These are phyloP conservation scores for Pholiota adiposa DNA, from an alignment of 1,284 basidiomycete species.

Conservation along the genomic window DNA sequence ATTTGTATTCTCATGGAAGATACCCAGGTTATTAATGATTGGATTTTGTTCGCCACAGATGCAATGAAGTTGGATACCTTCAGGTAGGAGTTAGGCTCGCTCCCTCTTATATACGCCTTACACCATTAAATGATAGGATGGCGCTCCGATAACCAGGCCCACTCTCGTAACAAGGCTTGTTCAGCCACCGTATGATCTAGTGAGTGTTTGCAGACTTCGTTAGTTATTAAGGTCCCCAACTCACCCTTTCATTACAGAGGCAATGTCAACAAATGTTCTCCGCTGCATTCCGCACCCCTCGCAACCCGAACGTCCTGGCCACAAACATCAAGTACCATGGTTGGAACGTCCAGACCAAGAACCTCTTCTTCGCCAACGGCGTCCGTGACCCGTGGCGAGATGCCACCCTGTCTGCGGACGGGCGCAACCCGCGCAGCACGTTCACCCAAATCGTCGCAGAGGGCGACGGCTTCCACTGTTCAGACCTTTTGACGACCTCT, in stretches of 20 bases:
- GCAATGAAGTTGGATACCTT: slow-evolving; percentile 70
- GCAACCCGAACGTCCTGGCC: slow-evolving; percentile 40
- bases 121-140: slow-evolving; percentile 35
- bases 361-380: slow-evolving; percentile 73
- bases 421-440: slow-evolving; percentile 52
- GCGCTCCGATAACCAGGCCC: slow-evolving; percentile 55
- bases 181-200: slow-evolving; percentile 62
- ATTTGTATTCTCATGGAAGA: not conserved
- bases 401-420: slow-evolving; percentile 65
- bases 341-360: slow-evolving; percentile 60
- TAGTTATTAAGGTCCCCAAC: not conserved
- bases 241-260: slow-evolving; percentile 40
- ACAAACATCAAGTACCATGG: slow-evolving; percentile 61
- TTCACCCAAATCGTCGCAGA: slow-evolving; percentile 56
- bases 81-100: slow-evolving; percentile 44
- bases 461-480: slow-evolving; percentile 69
- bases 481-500: slow-evolving; percentile 53
- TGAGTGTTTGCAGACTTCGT: slow-evolving; percentile 28
- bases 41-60: slow-evolving; percentile 40
- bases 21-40: not conserved
- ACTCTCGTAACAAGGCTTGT: slow-evolving; percentile 39
- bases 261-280: slow-evolving; percentile 60
- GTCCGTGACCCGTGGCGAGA: slow-evolving; percentile 79
- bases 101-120: not conserved
- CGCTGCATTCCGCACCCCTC: slow-evolving; percentile 50